These are phyloP conservation scores for Aspergillus sp. DNA, from an alignment of 2,329 filamentous ascomycete species.

Conservation along the genomic window DNA sequence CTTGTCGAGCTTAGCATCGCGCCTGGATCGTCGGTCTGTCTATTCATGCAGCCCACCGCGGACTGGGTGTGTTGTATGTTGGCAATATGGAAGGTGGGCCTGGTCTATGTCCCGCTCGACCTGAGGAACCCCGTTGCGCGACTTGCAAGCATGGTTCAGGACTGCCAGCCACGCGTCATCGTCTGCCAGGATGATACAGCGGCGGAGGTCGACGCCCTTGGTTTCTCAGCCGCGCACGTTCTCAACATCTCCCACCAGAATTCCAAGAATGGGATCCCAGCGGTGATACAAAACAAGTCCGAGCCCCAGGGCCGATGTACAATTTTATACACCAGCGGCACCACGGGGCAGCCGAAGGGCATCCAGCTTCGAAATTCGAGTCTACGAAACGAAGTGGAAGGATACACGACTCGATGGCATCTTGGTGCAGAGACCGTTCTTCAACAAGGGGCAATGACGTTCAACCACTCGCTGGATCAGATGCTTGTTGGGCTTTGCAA, in stretches of 20 bases:
- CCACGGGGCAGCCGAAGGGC: conserved; percentile 10
- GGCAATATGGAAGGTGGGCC: conserved; percentile 32
- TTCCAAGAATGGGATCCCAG: not conserved
- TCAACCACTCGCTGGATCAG: conserved; percentile 6
- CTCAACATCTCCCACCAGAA: not conserved
- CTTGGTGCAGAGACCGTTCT: not conserved
- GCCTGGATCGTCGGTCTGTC: not conserved
- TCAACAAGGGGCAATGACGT: conserved; percentile 8
- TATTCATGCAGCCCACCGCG: conserved; percentile 1
- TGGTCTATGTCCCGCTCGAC: conserved; percentile 37
- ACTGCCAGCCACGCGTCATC: conserved; percentile 14
- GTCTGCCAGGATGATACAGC: conserved; percentile 8
- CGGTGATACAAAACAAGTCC: not conserved
- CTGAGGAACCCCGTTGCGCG: conserved; percentile 24
- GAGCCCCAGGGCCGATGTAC: not conserved
- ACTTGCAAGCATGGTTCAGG: conserved; percentile 21
- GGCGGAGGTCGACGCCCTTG: not conserved
- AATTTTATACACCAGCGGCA: conserved; percentile 12
- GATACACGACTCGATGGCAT: not conserved
- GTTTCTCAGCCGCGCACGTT: not conserved
- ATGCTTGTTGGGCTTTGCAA: conserved; percentile 3
- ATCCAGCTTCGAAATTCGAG: not conserved
- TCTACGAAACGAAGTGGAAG: not conserved
- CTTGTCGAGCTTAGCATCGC: not conserved
- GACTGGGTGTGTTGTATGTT: conserved; percentile 32